Evolutionary conservation across 2,329 filamentous ascomycete species (phyloP).

Genomic region (Neofusicoccum kwambonambiense): DNA sequence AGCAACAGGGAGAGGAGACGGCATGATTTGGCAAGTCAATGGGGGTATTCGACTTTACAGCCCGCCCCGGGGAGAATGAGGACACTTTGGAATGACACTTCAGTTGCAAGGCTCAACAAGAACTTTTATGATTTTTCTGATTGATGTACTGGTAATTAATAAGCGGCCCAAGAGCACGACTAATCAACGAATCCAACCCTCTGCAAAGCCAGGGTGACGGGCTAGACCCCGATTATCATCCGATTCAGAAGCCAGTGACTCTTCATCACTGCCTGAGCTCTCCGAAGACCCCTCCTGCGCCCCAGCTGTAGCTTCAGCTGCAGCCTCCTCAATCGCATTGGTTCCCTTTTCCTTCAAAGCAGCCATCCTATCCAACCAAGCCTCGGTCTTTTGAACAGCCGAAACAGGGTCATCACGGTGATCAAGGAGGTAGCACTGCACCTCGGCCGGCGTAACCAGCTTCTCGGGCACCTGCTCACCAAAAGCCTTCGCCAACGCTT

Average conservation of each 20-base stretch:
- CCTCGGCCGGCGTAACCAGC: not conserved
- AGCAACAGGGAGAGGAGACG: too few species aligned
- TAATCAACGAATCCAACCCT: too few species aligned
- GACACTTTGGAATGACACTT: too few species aligned
- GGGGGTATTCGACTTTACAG: too few species aligned
- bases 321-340: not conserved
- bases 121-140: too few species aligned
- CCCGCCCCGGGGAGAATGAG: too few species aligned
- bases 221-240: too few species aligned
- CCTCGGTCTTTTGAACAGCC: not conserved
- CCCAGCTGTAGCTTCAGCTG: not conserved
- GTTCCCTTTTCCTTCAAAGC: not conserved
- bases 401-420: not conserved
- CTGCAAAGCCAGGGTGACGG: too few species aligned
- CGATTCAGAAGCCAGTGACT: not conserved
- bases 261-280: not conserved
- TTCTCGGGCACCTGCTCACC: not conserved
- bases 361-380: not conserved
- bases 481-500: not conserved
- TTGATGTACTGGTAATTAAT: too few species aligned
- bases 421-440: not conserved
- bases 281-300: not conserved
- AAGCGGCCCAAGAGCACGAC: too few species aligned
- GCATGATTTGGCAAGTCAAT: too few species aligned
- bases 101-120: too few species aligned